phyloP scores from a whole-genome alignment of 73 alveolate species.

The Paramecium caudatum region DNA sequence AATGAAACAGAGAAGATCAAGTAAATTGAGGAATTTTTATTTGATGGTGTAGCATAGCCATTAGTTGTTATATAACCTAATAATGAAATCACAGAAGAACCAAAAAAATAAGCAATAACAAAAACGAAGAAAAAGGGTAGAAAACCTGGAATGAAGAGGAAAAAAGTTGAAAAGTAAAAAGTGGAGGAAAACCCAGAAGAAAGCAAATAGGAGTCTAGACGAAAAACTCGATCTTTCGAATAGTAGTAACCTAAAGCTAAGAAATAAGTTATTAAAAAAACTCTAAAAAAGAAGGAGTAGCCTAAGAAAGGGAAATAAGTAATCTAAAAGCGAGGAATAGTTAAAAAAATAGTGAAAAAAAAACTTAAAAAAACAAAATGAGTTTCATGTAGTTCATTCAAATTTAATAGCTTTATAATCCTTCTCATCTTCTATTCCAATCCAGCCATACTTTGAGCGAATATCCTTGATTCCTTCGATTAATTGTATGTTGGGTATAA shows the following conservation, averaged over 20 bases:
- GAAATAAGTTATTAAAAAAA: neutral
- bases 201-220: neutral
- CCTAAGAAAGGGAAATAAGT: neutral
- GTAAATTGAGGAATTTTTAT: neutral
- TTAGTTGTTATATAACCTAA: neutral
- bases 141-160: neutral
- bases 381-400: slow-evolving; percentile 30
- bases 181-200: slow-evolving; percentile 10
- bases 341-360: neutral
- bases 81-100: neutral
- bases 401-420: slow-evolving; percentile 50
- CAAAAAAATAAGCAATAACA: neutral
- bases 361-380: neutral
- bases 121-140: neutral
- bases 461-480: neutral
- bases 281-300: neutral
- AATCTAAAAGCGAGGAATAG: neutral
- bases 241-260: too few species aligned
- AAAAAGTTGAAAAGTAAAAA: neutral
- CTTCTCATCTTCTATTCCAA: slow-evolving; percentile 44
- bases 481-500: neutral
- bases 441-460: slow-evolving; percentile 28
- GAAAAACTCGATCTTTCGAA: too few species aligned
- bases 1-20: neutral
- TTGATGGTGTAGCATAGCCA: neutral